phyloP scores from a whole-genome alignment of 2,329 filamentous ascomycete genomes.

The Colletotrichum tropicicola region DNA sequence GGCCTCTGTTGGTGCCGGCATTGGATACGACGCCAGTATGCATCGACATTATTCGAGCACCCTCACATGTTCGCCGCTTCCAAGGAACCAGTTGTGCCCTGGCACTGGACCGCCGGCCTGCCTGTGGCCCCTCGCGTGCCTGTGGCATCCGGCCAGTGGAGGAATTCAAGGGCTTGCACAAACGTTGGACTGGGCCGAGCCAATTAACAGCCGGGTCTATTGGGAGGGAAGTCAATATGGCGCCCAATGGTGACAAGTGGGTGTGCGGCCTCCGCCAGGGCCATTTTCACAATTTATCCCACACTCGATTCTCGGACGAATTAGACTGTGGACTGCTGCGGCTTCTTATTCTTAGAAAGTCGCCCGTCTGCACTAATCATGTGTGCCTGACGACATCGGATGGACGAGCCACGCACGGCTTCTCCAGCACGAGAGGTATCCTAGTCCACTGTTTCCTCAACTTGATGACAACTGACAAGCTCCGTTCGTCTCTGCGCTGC shows the following conservation, averaged over 20 bases:
- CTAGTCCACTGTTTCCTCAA: slow-evolving; percentile 10
- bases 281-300: slow-evolving; percentile 24
- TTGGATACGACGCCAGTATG: slow-evolving; percentile 22
- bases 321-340: neutral
- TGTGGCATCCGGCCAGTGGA: neutral
- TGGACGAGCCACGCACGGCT: slow-evolving; percentile 19
- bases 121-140: slow-evolving; percentile 24
- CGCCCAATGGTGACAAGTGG: slow-evolving; percentile 16
- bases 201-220: neutral
- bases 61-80: slow-evolving; percentile 25
- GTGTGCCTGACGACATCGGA: slow-evolving; percentile 26
- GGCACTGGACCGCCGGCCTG: neutral
- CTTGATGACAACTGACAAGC: slow-evolving; percentile 16
- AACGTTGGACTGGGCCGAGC: neutral
- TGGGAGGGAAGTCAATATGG: neutral
- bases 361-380: neutral
- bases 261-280: slow-evolving; percentile 25
- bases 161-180: slow-evolving; percentile 24
- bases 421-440: slow-evolving; percentile 1
- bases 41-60: slow-evolving; percentile 29
- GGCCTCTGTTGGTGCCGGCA: slow-evolving; percentile 13
- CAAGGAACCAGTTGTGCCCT: slow-evolving; percentile 18
- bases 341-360: slow-evolving; percentile 28
- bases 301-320: slow-evolving; percentile 16
- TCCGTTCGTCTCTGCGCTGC: slow-evolving; percentile 12